Evolutionary conservation across 2,329 filamentous ascomycete genomes (phyloP).

Genomic region (Claviceps paspali): DNA sequence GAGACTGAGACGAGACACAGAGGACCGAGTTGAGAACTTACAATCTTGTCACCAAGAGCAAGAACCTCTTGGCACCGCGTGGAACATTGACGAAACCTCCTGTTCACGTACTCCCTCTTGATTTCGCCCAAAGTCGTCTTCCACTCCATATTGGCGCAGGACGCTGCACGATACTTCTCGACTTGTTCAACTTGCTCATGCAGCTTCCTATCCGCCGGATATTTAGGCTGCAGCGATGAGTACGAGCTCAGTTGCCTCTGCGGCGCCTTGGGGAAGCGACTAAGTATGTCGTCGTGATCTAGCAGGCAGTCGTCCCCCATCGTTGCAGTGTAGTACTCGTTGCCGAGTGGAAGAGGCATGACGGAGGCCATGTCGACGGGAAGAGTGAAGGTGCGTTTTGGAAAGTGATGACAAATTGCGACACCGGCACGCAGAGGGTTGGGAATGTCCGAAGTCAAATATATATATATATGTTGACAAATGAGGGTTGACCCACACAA

Average conservation of each 20-base stretch:
- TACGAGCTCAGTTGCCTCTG: not conserved
- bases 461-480: not conserved
- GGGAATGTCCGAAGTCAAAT: not conserved
- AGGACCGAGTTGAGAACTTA: conserved; percentile 16
- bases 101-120: conserved; percentile 36
- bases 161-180: conserved; percentile 7
- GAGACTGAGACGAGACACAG: not conserved
- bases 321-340: conserved; percentile 2
- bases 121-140: conserved; percentile 33
- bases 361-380: conserved; percentile 14
- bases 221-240: not conserved
- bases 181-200: not conserved
- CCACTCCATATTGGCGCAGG: conserved; percentile 35
- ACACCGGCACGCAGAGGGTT: not conserved
- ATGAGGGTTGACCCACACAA: not conserved
- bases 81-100: conserved; percentile 37
- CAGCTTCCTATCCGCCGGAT: not conserved
- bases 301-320: conserved; percentile 1
- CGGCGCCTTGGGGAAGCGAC: conserved; percentile 2
- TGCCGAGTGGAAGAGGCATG: conserved; percentile 17
- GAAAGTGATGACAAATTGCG: not conserved
- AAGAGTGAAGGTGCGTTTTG: not conserved
- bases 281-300: not conserved
- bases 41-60: conserved; percentile 28
- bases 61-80: conserved; percentile 37